Evolutionary conservation across 371 early-diverging fungal species (phyloP), one percentile per base, ranked within the genome.

Genomic region (Globomyces sp.): DNA sequence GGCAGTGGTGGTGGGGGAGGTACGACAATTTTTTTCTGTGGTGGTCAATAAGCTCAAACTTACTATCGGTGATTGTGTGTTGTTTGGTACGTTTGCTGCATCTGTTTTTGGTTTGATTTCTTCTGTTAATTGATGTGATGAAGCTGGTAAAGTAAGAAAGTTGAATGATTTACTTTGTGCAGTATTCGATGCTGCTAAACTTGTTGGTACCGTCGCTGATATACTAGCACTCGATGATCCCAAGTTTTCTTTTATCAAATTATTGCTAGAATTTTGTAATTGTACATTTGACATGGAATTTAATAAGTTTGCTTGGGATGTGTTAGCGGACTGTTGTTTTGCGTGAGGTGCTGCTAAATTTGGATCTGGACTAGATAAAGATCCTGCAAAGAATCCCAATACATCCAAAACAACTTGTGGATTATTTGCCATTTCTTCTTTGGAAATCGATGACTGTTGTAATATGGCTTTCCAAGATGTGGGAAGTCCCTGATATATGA

Each of bases 361-460:
- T 37, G 60, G 6, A 6, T 62, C 42, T 52, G 34, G 39, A 41
- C 9, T 37, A 36, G 34, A 45, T 41, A 65, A 34, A 44, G 73
- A 65, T 71, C 89, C 91, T 37, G 94, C 90, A 77, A 92, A 94
- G 72, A 94, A 94, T 69, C 93, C 92, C 42, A 94, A 78, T 34
- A 92, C 94, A 66, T 93, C 93, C 43, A 94, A 74, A 57, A 94
- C 95, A 11, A 92, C 93, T 71, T 92, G 92, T 4, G 94, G 94
- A 70, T 94, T 90, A 80, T 90, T 91, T 52, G 89, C 87, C 60
- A 91, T 92, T 72, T 94, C 94, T 73, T 94, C 92, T 66, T 90
- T 86, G 44, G 93, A 91, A 71, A 94, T 93, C 61, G 86, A 88
- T 37, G 94, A 93, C 45, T 86, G 85, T 72, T 90, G 87, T 57